A percentile compares a stretch with the other conserved stretches of the same genome.
Evolutionary conservation across 306 rosid species (phyloP).

Genomic region (Malus fusca): DNA sequence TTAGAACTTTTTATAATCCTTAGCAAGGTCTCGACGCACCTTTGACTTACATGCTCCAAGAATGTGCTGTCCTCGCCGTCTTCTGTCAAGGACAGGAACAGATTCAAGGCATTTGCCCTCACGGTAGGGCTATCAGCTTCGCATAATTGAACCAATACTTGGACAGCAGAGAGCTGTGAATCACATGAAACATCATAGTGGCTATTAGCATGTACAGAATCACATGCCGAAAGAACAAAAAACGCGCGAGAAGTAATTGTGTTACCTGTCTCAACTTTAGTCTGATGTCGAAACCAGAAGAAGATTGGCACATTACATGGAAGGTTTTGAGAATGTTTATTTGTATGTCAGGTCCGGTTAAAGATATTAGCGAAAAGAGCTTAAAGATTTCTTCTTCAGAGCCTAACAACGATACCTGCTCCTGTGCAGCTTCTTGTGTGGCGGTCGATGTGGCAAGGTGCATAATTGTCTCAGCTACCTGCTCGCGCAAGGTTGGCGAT

Average conservation of each 20-base stretch:
- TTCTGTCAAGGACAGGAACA: slow-evolving; percentile 42
- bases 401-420: slow-evolving; percentile 31
- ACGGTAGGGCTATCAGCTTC: slow-evolving; percentile 34
- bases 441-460: slow-evolving; percentile 46
- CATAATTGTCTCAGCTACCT: slow-evolving; percentile 48
- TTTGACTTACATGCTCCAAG: slow-evolving; percentile 42
- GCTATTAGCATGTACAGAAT: background rate
- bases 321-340: slow-evolving; percentile 44
- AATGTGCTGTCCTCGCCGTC: slow-evolving; percentile 27
- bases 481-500: slow-evolving; percentile 33
- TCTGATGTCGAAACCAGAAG: slow-evolving; percentile 48
- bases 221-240: background rate
- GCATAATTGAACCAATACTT: slow-evolving; percentile 45
- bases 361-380: slow-evolving; percentile 48
- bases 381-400: slow-evolving; percentile 51
- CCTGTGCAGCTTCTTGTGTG: slow-evolving; percentile 30
- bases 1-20: slow-evolving; percentile 24
- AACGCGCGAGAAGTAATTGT: background rate
- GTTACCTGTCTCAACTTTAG: slow-evolving; percentile 46
- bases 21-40: slow-evolving; percentile 39
- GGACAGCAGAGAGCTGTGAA: slow-evolving; percentile 51
- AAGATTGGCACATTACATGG: slow-evolving; percentile 45
- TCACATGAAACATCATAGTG: background rate
- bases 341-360: slow-evolving; percentile 47
- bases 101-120: slow-evolving; percentile 37